Evolutionary conservation across 2,329 filamentous ascomycete species (phyloP), one percentile per base, ranked within the genome.

Genomic region (Penicillium polonicum): DNA sequence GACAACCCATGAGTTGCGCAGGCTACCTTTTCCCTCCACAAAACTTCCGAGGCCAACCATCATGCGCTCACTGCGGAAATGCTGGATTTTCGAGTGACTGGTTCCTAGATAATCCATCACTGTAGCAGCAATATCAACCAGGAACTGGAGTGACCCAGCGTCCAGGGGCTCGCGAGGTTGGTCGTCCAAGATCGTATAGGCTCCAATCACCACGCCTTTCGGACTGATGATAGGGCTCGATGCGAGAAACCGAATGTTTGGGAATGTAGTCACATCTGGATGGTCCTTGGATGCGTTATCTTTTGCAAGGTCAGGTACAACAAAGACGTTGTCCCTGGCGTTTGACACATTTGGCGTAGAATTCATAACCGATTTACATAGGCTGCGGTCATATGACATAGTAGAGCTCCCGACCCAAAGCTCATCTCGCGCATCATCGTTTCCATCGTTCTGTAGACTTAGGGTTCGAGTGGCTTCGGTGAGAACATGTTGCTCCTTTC

Each of bases 41-140:
- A 82, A 83, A 5, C 75, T 68, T 0, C 78, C 78, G 10, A 84
- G 69, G 0, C 81, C 82, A 27, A 80, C 78, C 2, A 85, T 79
- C 71, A 86, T 85, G 33, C 81, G 77, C 56, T 83, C 82, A 3
- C 81, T 79, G 52, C 83, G 77, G 50, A 46, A 27, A 52, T 60
- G 52, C 19, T 80, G 78, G 42, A 78, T 76, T 23, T 80, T 78
- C 15, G 80, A 75, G 39, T 82, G 72, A 2, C 79, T 80, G 71
- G 78, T 79, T 59, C 85, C 82, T 5, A 88, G 68, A 55, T 87
- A 83, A 35, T 83, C 78, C 72, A 84, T 83, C 9, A 85, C 75
- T 1, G 82, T 82, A 15, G 75, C 71, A 0, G 80, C 75, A 71
- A 86, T 82, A 55, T 84, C 83, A 50, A 79, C 74, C 68, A 64